Evolutionary conservation across 139 green algal species (phyloP), one percentile per base, ranked within the genome.

Genomic region (Coelastrella sp.): DNA sequence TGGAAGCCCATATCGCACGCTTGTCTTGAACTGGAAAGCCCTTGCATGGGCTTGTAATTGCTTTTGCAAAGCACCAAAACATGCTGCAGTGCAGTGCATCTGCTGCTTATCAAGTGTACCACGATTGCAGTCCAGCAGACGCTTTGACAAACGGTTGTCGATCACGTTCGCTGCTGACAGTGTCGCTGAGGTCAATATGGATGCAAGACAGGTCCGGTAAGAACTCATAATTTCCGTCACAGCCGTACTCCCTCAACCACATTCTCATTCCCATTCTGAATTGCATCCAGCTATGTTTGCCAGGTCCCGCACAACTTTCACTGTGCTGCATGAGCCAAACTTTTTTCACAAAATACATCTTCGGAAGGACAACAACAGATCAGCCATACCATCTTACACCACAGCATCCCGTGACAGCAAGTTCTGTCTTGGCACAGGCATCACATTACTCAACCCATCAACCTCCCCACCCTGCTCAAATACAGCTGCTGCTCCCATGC

Each of bases 401-500:
- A 74, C 60, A 25, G 78, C 78, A 32, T 84, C 60, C 0, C 62
- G 60, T 34, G 78, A 84, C 78, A 84, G 62, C 60, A 84, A 30
- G 40, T 48, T 66, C 17, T 84, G 78, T 9, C 53, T 19, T 3
- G 78, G 25, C 27, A 75, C 78, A 11, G 78, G 17, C 40, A 23
- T 21, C 38, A 57, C 78, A 32, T 74, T 75, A 60, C 57, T 75
- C 15, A 84, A 13, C 9, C 40, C 17, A 21, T 85, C 79, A 2
- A 59, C 64, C 64, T 66, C 79, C 41, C 50, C 85, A 21, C 92
- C 94, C 5, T 62, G 45, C 93, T 98, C 96, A 90, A 96, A 98
- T 80, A 98, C 95, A 0, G 95, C 96, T 4, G 96, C 97, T 0
- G 96, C 96, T 45, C 96, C 96, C 96, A 99, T 98, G 88, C 96